phyloP scores from a whole-genome alignment of 257 asterid genomes.

The Anisodus acutangulus region DNA sequence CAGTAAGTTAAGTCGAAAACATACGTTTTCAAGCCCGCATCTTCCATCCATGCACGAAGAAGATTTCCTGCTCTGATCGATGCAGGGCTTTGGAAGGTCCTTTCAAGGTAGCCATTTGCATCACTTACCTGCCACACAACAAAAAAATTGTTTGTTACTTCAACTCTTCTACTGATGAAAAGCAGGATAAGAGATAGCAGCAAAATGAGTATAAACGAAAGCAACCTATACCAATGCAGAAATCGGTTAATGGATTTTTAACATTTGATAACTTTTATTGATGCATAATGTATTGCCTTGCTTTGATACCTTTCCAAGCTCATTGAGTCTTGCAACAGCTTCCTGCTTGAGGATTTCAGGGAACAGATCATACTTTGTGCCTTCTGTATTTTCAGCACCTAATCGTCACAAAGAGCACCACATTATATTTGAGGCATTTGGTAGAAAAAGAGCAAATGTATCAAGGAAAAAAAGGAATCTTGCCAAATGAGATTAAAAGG shows the following conservation, averaged over 20 bases:
- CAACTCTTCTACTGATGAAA: background rate
- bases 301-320: constrained; percentile 77
- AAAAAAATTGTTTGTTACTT: background rate
- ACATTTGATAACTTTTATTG: background rate
- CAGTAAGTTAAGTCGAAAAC: constrained; percentile 33
- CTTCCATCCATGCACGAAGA: constrained; percentile 88
- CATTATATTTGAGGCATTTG: background rate
- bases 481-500: background rate
- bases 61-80: constrained; percentile 73
- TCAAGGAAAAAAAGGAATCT: background rate
- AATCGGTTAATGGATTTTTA: background rate
- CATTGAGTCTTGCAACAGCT: constrained; percentile 75
- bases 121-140: constrained; percentile 76
- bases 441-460: background rate
- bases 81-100: constrained; percentile 96
- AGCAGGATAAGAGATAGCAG: background rate
- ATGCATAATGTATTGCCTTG: background rate
- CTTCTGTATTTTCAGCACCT: constrained; percentile 52
- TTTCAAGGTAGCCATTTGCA: constrained; percentile 75
- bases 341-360: constrained; percentile 71
- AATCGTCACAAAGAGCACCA: background rate
- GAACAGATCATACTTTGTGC: constrained; percentile 42
- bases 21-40: constrained; percentile 91
- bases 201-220: background rate
- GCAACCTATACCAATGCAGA: background rate